Base-by-base conservation (phyloP, 208 protist species). In the Leishmania tarentolae region DNA sequence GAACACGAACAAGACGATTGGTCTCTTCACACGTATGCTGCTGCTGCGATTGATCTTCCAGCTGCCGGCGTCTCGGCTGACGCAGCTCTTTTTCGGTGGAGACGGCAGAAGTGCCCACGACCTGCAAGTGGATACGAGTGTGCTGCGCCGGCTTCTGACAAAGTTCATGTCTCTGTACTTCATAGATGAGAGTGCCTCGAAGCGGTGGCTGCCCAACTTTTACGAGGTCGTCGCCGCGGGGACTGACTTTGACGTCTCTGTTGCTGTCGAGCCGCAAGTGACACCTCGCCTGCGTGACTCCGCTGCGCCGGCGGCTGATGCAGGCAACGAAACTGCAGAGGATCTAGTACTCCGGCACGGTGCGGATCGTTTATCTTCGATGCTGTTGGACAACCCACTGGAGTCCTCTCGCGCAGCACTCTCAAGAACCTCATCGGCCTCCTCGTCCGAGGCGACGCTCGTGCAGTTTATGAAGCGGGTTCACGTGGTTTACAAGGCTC, bases 21-120 rank as follows among this genome's bases (percentile, higher is more conserved):
- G 91, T 9, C 85, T 97, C 31, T 95, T 97, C 79, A 86, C 90
- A 6, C 92, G 94, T 17, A 85, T 97, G 50, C 69, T 96, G 56
- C 72, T 97, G 28, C 87, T 97, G 69, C 91, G 94, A 8, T 42
- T 97, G 9, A 85, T 97, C 37, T 75, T 95, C 9, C 86, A 92
- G 76, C 87, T 97, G 21, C 75, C 88, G 3, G 73, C 91, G 47
- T 80, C 70, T 35, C 82, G 85, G 24, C 87, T 97, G 11, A 93
- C 90, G 21, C 85, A 88, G 50, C 76, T 95, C 59, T 97, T 97
- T 82, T 97, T 97, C 79, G 92, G 91, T 71, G 92, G 94, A 57
- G 89, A 95, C 73, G 92, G 92, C 11, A 70, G 88, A 46, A 69
- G 76, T 59, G 93, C 88, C 21, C 86, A 92, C 68, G 91, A 96